Conservation (phyloP, 2,329 filamentous ascomycete genomes). For the Pyricularia grisea region DNA sequence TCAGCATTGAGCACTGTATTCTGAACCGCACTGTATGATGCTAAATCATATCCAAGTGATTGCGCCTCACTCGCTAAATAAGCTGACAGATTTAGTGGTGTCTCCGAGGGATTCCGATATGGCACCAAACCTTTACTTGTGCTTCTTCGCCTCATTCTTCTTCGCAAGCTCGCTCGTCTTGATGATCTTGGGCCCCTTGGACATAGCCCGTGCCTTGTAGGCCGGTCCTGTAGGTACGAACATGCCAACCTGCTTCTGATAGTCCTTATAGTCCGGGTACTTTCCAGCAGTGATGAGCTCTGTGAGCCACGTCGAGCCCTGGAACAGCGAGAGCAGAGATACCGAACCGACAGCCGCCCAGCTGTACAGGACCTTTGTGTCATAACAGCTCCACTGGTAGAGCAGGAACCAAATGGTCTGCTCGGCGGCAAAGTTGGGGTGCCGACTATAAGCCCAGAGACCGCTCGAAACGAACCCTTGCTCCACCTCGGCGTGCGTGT, state of each 20-base stretch:
- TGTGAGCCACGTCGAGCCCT: constrained; percentile 80
- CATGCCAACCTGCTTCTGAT: constrained; percentile 73
- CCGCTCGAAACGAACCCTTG: constrained; percentile 81
- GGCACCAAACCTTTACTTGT: constrained; percentile 9
- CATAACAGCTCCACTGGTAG: constrained; percentile 80
- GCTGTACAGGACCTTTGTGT: constrained; percentile 61
- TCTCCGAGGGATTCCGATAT: neutral
- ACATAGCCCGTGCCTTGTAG: constrained; percentile 25
- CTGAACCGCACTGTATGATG: neutral
- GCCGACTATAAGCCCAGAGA: constrained; percentile 78
- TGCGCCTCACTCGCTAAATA: neutral
- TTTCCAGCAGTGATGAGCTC: constrained; percentile 73
- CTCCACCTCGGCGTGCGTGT: constrained; percentile 67
- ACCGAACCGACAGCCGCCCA: constrained; percentile 68
- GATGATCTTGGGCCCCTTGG: constrained; percentile 32
- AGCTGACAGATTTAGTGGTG: neutral
- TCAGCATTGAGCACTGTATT: neutral
- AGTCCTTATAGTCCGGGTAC: constrained; percentile 80
- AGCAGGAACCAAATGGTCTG: constrained; percentile 82
- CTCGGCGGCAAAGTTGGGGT: constrained; percentile 92
- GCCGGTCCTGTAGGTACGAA: constrained; percentile 59
- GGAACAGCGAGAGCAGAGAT: constrained; percentile 71
- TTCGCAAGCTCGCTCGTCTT: constrained; percentile 41
- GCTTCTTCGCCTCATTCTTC: constrained; percentile 22
- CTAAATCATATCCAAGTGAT: neutral